Percentiles rank a stretch among this genome's conserved stretches.
These are phyloP conservation scores for Clavariopsis aquatica DNA, from an alignment of 495 filamentous ascomycete species.

Conservation along the genomic window DNA sequence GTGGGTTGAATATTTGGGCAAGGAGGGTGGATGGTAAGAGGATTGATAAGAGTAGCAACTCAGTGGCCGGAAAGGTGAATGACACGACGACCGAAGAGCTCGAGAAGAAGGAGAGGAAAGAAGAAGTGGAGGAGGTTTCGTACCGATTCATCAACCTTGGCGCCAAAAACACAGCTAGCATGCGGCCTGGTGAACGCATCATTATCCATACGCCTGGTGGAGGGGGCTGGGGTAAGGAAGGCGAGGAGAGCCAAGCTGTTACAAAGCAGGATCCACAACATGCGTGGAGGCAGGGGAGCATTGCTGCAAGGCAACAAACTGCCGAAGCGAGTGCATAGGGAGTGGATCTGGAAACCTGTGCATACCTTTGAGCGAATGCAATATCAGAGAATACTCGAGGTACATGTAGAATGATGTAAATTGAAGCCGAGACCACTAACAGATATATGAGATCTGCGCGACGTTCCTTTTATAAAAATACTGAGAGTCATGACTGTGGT, in stretches of 20 bases:
- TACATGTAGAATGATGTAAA: no score
- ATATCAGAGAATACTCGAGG: no score
- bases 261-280: conserved; percentile 55
- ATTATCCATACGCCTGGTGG: conserved; percentile 73
- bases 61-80: conserved; percentile 13
- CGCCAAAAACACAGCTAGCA: conserved; percentile 88
- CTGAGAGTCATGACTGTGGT: neutral
- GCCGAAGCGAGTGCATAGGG: conserved; percentile 37
- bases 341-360: neutral
- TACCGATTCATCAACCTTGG: conserved; percentile 79
- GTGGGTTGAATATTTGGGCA: conserved; percentile 87
- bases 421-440: no score
- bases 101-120: conserved; percentile 32
- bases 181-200: conserved; percentile 83
- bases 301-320: conserved; percentile 35
- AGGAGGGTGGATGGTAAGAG: conserved; percentile 54
- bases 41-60: conserved; percentile 25
- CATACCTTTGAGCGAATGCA: no score
- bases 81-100: conserved; percentile 12
- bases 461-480: neutral
- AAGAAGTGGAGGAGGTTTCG: conserved; percentile 51
- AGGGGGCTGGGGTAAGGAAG: conserved; percentile 69
- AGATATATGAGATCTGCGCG: no score
- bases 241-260: conserved; percentile 52
- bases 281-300: conserved; percentile 36